Conservation (phyloP, 169 alveolate species). For the Neospora caninum region DNA sequence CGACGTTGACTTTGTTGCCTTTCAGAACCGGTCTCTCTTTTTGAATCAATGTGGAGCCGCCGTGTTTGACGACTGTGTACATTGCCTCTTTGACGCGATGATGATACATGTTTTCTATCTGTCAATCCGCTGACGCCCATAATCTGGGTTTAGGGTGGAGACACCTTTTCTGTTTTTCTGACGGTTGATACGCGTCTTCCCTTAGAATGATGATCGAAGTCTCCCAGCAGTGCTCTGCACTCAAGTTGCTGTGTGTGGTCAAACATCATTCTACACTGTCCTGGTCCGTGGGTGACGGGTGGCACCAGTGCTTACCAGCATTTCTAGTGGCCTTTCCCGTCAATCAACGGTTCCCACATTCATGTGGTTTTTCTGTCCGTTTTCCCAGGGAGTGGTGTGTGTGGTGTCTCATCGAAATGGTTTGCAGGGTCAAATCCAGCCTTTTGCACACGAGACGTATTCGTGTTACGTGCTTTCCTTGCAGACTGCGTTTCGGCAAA, state of each 20-base stretch:
- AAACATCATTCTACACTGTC: neutral
- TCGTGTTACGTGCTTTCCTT: neutral
- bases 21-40: neutral
- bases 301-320: neutral
- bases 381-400: neutral
- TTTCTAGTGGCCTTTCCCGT: neutral
- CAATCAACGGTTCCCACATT: conserved; percentile 43
- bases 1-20: no score
- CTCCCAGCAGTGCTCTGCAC: conserved; percentile 26
- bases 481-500: neutral
- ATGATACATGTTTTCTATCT: conserved; percentile 1
- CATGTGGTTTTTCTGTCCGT: neutral
- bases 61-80: neutral
- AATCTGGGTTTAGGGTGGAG: neutral
- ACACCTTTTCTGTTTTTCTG: neutral
- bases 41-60: neutral
- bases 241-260: conserved; percentile 25
- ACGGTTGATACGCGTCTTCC: neutral
- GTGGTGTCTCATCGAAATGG: neutral
- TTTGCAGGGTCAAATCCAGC: neutral
- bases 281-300: conserved; percentile 49
- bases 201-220: conserved; percentile 36
- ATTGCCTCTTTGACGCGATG: neutral
- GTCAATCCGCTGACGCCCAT: conserved; percentile 58
- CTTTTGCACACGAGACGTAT: neutral